Evolutionary conservation across 2,329 filamentous ascomycete species (phyloP), one percentile per base, ranked within the genome.

Genomic region (Cercospora sojina): DNA sequence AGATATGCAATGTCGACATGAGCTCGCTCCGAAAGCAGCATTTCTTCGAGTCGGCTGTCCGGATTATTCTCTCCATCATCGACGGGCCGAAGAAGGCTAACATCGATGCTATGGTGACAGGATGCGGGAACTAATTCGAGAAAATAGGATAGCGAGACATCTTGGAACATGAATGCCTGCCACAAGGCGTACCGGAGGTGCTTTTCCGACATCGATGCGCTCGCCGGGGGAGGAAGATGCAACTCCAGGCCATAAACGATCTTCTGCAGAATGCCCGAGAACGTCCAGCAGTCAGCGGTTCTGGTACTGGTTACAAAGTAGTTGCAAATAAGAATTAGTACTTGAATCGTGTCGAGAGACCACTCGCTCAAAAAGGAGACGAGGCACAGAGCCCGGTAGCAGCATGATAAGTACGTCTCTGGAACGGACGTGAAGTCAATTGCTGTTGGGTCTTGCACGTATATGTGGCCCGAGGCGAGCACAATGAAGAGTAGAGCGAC

Each of bases 301-400:
- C 93, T 90, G 72, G 92, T 92, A 77, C 93, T 91, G 73, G 93
- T 93, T 80, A 93, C 92, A 38, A 93, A 82, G 72, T 93, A 93
- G 74, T 93, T 93, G 0, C 88, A 88, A 63, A 93, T 87, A 18
- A 93, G 79, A 0, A 93, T 88, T 90, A 93, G 93, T 56, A 91
- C 87, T 77, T 92, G 90, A 23, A 93, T 87, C 1, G 90, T 90
- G 25, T 53, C 47, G 5, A 53, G 47, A 9, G 47, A 53, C 23
- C 47, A 53, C 47, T 53, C 47, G 47, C 47, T 53, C 13, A 53
- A 6, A 7, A 53, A 53, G 1, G 47, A 53, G 12, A 27, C 47
- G 12, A 53, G 47, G 6, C 47, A 53, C 13, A 53, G 13, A 16
- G 47, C 47, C 16, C 47, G 12, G 3, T 53, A 53, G 23, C 47